Evolutionary conservation across 768 basidiomycete genomes (phyloP).

Genomic region (Pisolithus sp.): DNA sequence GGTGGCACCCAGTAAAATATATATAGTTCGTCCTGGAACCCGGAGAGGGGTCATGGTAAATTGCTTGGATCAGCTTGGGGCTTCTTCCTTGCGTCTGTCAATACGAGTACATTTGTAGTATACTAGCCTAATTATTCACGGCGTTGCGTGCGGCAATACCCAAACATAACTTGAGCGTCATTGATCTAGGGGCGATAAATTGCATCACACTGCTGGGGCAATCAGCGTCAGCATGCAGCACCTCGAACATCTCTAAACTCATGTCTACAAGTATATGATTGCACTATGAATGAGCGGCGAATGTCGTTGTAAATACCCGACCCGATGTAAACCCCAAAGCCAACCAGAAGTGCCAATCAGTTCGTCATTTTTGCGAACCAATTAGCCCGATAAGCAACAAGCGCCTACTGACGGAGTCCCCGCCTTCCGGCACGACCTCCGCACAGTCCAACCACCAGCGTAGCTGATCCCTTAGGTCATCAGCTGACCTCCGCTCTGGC

Average conservation of each 20-base stretch:
- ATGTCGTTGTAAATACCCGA: not conserved
- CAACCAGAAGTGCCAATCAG: not conserved
- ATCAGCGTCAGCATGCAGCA: too few species aligned
- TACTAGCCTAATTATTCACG: too few species aligned
- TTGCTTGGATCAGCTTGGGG: not conserved
- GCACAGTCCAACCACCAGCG: conserved; percentile 60
- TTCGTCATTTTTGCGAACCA: conserved; percentile 21
- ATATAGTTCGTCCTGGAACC: not conserved
- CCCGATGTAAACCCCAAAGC: not conserved
- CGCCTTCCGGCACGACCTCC: conserved; percentile 27
- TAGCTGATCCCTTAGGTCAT: conserved; percentile 44
- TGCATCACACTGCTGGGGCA: too few species aligned
- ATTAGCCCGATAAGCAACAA: conserved; percentile 41
- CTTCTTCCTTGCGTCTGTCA: not conserved
- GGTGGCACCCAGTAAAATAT: not conserved
- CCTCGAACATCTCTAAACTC: too few species aligned
- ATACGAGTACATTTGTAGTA: not conserved
- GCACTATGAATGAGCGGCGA: too few species aligned
- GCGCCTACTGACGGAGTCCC: conserved; percentile 41
- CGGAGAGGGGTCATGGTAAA: not conserved
- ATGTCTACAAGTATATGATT: too few species aligned
- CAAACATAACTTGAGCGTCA: too few species aligned
- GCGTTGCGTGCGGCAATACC: too few species aligned
- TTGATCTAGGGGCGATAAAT: too few species aligned
- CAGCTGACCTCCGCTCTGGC: conserved; percentile 30